Evolutionary conservation across 768 basidiomycete species (phyloP).

Genomic region (Suillus subaureus): DNA sequence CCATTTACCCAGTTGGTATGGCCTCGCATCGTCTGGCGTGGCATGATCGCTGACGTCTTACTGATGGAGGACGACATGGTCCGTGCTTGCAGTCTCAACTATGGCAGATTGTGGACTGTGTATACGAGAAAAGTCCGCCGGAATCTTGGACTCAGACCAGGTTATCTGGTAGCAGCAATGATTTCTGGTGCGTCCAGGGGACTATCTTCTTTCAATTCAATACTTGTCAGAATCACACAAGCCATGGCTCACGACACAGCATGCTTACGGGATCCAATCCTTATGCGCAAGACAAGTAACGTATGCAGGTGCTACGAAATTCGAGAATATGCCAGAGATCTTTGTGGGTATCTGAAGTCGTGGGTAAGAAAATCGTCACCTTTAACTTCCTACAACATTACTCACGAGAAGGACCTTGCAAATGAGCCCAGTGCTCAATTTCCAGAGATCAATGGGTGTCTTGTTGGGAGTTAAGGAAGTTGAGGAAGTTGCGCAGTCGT

Average conservation of each 20-base stretch:
- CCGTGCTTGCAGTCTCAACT: background rate
- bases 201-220: too few relatives aligned
- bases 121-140: too few relatives aligned
- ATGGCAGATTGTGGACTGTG: too few relatives aligned
- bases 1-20: background rate
- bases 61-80: background rate
- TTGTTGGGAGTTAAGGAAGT: background rate
- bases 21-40: background rate
- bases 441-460: background rate
- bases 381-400: background rate
- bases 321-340: background rate
- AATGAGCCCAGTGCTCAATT: background rate
- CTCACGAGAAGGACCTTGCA: background rate
- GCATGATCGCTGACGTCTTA: background rate
- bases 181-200: background rate
- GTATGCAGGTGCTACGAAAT: background rate
- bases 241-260: background rate
- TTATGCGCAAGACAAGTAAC: background rate
- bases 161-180: too few relatives aligned
- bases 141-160: too few relatives aligned
- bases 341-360: background rate
- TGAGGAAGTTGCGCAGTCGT: background rate
- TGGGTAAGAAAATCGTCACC: background rate
- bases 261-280: background rate
- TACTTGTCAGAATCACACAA: background rate